Conservation (phyloP, 805 yeast genomes). For the Candida yuanshanica region DNA sequence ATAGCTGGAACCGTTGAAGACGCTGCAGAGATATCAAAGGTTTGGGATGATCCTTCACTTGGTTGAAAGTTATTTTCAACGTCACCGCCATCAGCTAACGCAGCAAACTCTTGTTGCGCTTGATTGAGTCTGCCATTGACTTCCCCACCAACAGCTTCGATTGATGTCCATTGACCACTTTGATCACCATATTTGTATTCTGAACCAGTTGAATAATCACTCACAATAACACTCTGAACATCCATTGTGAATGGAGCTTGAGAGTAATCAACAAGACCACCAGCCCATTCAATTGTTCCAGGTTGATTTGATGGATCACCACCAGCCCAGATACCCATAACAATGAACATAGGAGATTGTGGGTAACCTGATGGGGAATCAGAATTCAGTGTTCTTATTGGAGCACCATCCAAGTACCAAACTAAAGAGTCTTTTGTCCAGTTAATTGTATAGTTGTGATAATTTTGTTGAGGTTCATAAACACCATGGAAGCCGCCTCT, state of each 20-base stretch:
- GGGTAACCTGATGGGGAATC: slow-evolving; percentile 69
- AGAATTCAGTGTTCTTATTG: slow-evolving; percentile 57
- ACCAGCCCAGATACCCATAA: slow-evolving; percentile 76
- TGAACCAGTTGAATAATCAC: slow-evolving; percentile 64
- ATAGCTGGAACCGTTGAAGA: not conserved
- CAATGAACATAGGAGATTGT: slow-evolving; percentile 79
- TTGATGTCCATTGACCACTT: slow-evolving; percentile 56
- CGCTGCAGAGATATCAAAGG: slow-evolving; percentile 2
- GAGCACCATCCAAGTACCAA: slow-evolving; percentile 70
- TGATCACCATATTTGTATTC: slow-evolving; percentile 50
- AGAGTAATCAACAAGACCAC: slow-evolving; percentile 62
- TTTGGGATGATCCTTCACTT: slow-evolving; percentile 7
- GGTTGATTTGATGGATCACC: slow-evolving; percentile 60
- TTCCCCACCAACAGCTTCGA: slow-evolving; percentile 49
- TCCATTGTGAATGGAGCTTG: slow-evolving; percentile 66
- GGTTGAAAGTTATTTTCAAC: slow-evolving; percentile 17
- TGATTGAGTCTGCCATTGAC: slow-evolving; percentile 52
- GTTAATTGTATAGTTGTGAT: slow-evolving; percentile 77
- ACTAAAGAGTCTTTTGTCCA: slow-evolving; percentile 65
- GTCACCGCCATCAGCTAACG: slow-evolving; percentile 29
- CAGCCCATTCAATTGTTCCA: slow-evolving; percentile 82
- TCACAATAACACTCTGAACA: slow-evolving; percentile 52
- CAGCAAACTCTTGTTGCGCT: slow-evolving; percentile 39
- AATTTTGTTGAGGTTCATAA: slow-evolving; percentile 48
- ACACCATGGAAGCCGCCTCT: slow-evolving; percentile 71